Evolutionary conservation across 2,329 filamentous ascomycete species (phyloP), one percentile per base, ranked within the genome.

Genomic region (Calycina herbarum): DNA sequence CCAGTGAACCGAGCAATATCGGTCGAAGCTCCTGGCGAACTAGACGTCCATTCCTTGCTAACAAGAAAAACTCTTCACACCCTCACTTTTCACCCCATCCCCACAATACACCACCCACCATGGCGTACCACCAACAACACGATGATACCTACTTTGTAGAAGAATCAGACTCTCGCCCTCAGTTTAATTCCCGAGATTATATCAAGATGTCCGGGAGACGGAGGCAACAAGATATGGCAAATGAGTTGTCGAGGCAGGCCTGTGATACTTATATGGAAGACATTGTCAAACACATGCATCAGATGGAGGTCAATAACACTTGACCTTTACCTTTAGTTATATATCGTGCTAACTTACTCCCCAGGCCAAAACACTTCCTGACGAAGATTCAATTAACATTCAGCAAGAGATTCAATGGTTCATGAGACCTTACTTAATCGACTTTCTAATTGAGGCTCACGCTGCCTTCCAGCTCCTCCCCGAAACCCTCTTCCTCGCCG

Each of bases 371-470:
- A 98, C 95, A 33, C 83, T 98, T 71, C 92, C 95, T 63, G 95
- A 99, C 79, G 94, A 96, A 77, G 94, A 94, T 78, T 93, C 96
- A 42, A 99, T 99, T 78, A 95, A 99, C 78, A 97, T 98, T 79
- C 95, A 99, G 80, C 93, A 94, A 71, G 95, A 99, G 84, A 98
- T 99, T 69, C 93, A 98, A 78, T 99, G 95, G 95, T 98, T 96
- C 81, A 99, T 99, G 95, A 85, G 95, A 74, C 95, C 95, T 0
- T 98, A 97, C 79, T 89, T 99, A 42, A 91, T 99, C 77, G 95
- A 99, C 82, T 99, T 99, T 81, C 86, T 99, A 72, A 91, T 98
- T 74, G 95, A 99, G 85, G 95, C 94, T 61, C 95, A 99, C 76
- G 91, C 92, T 71, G 94, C 94, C 67, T 99, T 98, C 80, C 91